Base-by-base conservation (phyloP, 352 stramenopile genomes). In the Phytophthora quininea region DNA sequence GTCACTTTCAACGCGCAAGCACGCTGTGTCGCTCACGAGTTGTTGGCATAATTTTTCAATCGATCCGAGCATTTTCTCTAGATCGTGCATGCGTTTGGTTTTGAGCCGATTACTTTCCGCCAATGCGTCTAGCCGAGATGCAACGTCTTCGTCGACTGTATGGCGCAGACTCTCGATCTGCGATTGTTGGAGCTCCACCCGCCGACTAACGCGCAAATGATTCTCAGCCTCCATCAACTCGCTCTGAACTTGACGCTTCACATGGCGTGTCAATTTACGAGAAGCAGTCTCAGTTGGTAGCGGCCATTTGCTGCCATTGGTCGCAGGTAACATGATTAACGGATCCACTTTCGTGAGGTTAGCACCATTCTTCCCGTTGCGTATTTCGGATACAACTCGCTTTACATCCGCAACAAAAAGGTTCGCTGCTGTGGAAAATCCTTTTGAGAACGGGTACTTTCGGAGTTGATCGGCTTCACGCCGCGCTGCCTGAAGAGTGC, bases 1-100 rank as follows among this genome's bases (percentile, higher is more conserved):
- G 27, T 74, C 66, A 43, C 62, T 75, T 9, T 79, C 69, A 8
- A 76, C 59, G 30, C 75, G 72, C 54, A 83, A 46, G 27, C 73
- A 80, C 19, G 80, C 73, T 5, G 78, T 85, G 27, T 87, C 79
- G 8, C 54, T 73, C 49, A 91, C 78, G 38, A 92, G 77, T 52
- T 90, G 74, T 54, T 84, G 71, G 42, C 84, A 92, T 3, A 90
- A 60, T n/a, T 78, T 78, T 58, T 92, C 82, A 48, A 92, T 90
- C 31, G 82, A 74, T 0, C 77, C 69, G 2, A 92, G 66, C 37
- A 77, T 76, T n/a, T 65, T 69, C 49, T 92, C 82, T 59, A 92
- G 78, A 29, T 88, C 81, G 19, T 77, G 59, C 78, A 91, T 76
- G 5, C 83, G 79, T 54, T 70, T 56, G 12, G 74, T 74, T 62